Base-by-base conservation (phyloP, 2,329 filamentous ascomycete species). In the Sphaerulina vaccinii region DNA sequence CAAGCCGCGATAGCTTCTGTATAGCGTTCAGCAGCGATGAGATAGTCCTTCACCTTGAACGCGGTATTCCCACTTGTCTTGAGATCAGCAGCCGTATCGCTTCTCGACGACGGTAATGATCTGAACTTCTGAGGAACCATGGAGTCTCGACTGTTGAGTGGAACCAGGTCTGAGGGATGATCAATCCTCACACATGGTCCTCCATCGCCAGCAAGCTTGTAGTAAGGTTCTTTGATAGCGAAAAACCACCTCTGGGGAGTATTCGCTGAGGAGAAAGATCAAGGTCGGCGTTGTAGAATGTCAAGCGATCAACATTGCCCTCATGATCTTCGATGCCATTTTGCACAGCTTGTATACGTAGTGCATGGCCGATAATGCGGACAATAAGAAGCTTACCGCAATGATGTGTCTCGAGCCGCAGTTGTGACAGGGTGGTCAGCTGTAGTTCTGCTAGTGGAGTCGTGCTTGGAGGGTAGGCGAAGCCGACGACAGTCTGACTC, bases 241-340 rank as follows among this genome's bases (percentile, higher is more conserved):
- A 63, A 23, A 21, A 62, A 9, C 18, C 29, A 22, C 42, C 50
- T 2, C 38, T n/a, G 1, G 51, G 52, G 3, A 64, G 36, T 3
- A 57, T 38, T 6, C 52, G 36, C 4, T 52, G 21, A 2, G 54
- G 23, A 10, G 39, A 10, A 2, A 52, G 37, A 19, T 13, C 16
- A 3, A 24, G 9, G 18, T 54, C 46, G 29, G 40, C 33, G 21
- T 60, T 57, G 47, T 55, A 63, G 24, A 59, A 16, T 1, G 57
- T 32, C n/a, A 62, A 15, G 1, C 51, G 45, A 48, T 73, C 57
- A 63, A 71, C 59, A 58, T 71, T 55, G 64, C 71, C 50, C 52
- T 67, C 23, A 55, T 70, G 36, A 66, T 74, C 61, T 52, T 65
- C 51, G 64, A 74, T 55, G 49, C 33, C 51, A 16, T 47, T 57